A percentile compares a stretch with the other conserved stretches of the same genome.
phyloP scores from a whole-genome alignment of 345 rosid genomes.

The Toxicodendron radicans region DNA sequence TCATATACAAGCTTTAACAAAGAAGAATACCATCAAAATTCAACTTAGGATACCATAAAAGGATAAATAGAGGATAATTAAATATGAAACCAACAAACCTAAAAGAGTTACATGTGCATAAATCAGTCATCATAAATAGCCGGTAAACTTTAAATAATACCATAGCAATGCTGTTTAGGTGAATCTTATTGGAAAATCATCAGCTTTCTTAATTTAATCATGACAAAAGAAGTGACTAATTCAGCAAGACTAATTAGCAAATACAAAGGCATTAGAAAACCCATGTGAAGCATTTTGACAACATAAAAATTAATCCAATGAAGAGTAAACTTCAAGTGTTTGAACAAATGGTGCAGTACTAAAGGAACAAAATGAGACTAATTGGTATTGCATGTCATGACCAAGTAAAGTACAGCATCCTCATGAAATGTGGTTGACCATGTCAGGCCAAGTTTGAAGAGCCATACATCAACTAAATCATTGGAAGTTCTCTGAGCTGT shows the following conservation, averaged over 20 bases:
- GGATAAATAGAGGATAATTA: not conserved
- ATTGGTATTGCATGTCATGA: not conserved
- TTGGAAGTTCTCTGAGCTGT: not conserved
- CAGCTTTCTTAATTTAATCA: too few relatives aligned
- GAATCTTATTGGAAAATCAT: not conserved
- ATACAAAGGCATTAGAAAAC: not conserved
- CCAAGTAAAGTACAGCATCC: not conserved
- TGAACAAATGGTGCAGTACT: not conserved
- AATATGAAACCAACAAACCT: not conserved
- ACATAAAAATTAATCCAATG: not conserved
- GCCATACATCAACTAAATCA: not conserved
- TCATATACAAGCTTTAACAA: conserved; percentile 72
- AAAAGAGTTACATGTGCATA: not conserved
- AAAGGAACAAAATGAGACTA: not conserved
- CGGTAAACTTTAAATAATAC: too few relatives aligned
- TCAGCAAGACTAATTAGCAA: too few relatives aligned
- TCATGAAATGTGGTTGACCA: not conserved
- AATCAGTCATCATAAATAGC: conserved; percentile 5
- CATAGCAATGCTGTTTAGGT: too few relatives aligned
- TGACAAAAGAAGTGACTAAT: too few relatives aligned
- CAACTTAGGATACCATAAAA: not conserved
- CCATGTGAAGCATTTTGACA: not conserved
- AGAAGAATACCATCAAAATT: conserved; percentile 10
- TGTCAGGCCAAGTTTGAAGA: not conserved
- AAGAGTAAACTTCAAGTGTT: not conserved